Evolutionary conservation across 208 protist genomes (phyloP), one percentile per base, ranked within the genome.

Genomic region (Porcisia hertigi): DNA sequence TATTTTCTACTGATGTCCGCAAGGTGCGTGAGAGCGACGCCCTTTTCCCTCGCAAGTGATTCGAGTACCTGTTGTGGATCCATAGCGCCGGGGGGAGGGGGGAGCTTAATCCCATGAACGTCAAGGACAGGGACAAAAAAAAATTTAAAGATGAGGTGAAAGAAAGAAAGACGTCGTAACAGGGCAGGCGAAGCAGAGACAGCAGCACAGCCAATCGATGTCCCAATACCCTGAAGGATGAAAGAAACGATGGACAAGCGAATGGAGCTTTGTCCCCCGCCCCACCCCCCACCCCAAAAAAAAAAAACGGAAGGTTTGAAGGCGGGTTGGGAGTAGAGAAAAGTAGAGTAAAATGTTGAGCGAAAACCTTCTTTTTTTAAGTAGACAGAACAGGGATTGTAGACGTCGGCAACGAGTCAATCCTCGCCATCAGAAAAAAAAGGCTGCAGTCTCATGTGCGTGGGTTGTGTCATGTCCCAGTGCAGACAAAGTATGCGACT

Each of bases 1-100:
- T 59, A 71, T 20, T 83, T 45, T 1, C 57, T 55, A 43, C 20
- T 63, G 14, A 94, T 82, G 8, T 89, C 76, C 8, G 67, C 80
- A 0, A 97, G 75, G 1, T 88, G 71, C 1, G 87, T 92, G 43
- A 97, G 76, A 6, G 82, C 52, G 4, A 88, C 74, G 7, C 81
- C 83, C 53, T 75, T 85, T 52, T 86, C 73, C 11, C 63, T 71
- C 39, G 91, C 90, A 39, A 88, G 83, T n/a, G 80, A 80, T 60
- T 92, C 81, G 0, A 97, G 85, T 49, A 89, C 71, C 4, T 45
- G 55, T 58, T 92, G 85, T 47, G 83, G 83, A 67, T 95, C 86
- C 91, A 97, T 97, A 12, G 66, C n/a, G 11, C 12, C n/a, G 18
- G 25, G 12, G 47, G 47, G 47, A 12, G 47, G 11, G 43, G 12